A percentile compares a stretch with the other conserved stretches of the same genome.
These are phyloP conservation scores for Penicillium ucsense DNA, from an alignment of 495 filamentous ascomycete genomes.

Conservation along the genomic window DNA sequence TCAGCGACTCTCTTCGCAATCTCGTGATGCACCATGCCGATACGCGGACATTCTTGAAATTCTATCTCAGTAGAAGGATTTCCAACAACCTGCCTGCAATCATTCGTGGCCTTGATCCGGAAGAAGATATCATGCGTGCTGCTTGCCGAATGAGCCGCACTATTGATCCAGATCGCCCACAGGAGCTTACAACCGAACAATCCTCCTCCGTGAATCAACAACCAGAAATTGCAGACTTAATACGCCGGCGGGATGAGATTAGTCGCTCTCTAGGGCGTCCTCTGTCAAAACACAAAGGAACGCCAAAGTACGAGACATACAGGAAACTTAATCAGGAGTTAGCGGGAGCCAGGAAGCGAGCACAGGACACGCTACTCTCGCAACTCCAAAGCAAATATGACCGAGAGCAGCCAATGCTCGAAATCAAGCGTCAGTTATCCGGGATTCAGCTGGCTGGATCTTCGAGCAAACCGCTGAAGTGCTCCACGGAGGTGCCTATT, in stretches of 20 bases:
- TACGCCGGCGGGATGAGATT: conserved; percentile 12
- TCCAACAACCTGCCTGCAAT: conserved; percentile 23
- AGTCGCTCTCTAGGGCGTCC: conserved; percentile 10
- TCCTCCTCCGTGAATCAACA: conserved; percentile 21
- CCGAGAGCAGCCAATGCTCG: conserved; percentile 17
- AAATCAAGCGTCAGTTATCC: conserved; percentile 14
- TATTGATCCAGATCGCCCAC: conserved; percentile 25
- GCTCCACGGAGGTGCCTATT: conserved; percentile 11
- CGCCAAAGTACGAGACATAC: conserved; percentile 15
- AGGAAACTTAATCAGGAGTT: conserved; percentile 17
- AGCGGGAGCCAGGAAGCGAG: conserved; percentile 4
- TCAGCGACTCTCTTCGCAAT: conserved; percentile 25
- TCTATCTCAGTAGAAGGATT: conserved; percentile 24
- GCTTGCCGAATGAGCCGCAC: conserved; percentile 22
- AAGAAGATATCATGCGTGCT: conserved; percentile 25
- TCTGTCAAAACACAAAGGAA: conserved; percentile 12
- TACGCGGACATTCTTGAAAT: conserved; percentile 24
- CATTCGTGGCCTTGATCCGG: conserved; percentile 16
- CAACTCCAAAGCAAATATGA: conserved; percentile 18
- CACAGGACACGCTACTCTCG: conserved; percentile 17
- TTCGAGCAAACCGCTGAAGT: conserved; percentile 7
- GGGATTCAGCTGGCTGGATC: conserved; percentile 10
- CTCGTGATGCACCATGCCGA: conserved; percentile 26
- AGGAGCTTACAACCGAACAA: conserved; percentile 20
- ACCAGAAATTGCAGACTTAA: conserved; percentile 10